Conservation (phyloP, 2,329 filamentous ascomycete species). For the Sarocladium strictum region DNA sequence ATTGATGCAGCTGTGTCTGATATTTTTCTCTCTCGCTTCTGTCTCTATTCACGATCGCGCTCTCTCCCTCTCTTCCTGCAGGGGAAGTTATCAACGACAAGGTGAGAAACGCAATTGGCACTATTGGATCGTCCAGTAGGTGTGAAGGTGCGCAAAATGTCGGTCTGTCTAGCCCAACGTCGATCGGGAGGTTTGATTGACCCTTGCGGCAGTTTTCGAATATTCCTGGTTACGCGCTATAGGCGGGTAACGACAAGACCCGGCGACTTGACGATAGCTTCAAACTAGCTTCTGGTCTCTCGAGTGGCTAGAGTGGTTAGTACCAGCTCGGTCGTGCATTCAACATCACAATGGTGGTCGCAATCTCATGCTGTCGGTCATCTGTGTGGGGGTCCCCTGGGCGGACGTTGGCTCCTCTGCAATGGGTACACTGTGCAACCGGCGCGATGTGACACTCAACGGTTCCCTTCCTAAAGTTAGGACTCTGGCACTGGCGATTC, state of each 20-base stretch:
- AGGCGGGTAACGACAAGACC: background rate
- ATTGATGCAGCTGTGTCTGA: background rate
- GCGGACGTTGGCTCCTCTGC: too few species aligned
- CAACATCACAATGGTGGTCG: background rate
- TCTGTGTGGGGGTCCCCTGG: conserved; percentile 3
- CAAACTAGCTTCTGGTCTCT: background rate
- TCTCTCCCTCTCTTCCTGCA: too few species aligned
- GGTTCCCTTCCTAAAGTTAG: too few species aligned
- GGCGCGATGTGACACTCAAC: background rate
- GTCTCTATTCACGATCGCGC: background rate
- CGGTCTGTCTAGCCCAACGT: background rate
- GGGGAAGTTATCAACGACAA: too few species aligned
- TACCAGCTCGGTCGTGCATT: background rate
- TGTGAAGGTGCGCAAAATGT: background rate
- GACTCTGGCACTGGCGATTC: background rate
- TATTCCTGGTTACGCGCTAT: background rate
- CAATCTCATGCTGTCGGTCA: background rate
- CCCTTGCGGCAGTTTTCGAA: background rate
- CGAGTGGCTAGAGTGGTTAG: background rate
- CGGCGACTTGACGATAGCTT: background rate
- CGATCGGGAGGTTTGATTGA: background rate
- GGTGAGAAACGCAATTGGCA: too few species aligned
- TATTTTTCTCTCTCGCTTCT: background rate
- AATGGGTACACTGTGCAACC: too few species aligned
- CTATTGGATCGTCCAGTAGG: too few species aligned